These are phyloP conservation scores for Chrysochromulina parva DNA, from an alignment of 78 protist species.

Conservation along the genomic window DNA sequence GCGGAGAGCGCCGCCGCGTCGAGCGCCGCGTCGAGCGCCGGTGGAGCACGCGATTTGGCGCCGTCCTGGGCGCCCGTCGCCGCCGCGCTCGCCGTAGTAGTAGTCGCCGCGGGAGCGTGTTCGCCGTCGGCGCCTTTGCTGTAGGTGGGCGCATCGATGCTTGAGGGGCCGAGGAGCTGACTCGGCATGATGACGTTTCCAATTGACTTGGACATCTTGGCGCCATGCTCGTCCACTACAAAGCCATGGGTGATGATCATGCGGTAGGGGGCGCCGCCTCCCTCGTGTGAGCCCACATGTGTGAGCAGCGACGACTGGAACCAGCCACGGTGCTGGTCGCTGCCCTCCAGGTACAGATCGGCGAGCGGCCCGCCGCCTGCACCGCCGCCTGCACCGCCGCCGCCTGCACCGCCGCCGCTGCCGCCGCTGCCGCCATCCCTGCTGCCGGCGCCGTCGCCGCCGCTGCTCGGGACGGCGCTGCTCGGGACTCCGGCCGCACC, in stretches of 20 bases:
- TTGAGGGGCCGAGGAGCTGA: conserved; percentile 58
- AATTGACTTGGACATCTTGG: conserved; percentile 87
- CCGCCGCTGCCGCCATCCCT: too few relatives aligned
- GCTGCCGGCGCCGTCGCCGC: too few relatives aligned
- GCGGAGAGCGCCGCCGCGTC: too few relatives aligned
- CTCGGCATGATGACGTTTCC: conserved; percentile 81
- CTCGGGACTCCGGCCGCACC: neutral
- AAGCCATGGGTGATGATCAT: conserved; percentile 70
- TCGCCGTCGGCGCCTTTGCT: neutral
- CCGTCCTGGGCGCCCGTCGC: too few relatives aligned
- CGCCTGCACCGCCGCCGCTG: too few relatives aligned
- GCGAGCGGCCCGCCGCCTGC: neutral
- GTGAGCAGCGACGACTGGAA: conserved; percentile 88
- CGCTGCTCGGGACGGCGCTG: neutral
- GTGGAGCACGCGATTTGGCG: too few relatives aligned
- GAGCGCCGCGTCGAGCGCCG: too few relatives aligned
- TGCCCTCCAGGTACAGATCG: conserved; percentile 39
- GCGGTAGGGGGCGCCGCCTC: neutral
- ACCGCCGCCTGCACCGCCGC: too few relatives aligned
- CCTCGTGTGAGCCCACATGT: neutral
- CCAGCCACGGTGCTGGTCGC: conserved; percentile 93
- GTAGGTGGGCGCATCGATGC: neutral
- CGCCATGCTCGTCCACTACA: conserved; percentile 65
- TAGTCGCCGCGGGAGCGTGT: too few relatives aligned
- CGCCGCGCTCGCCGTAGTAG: too few relatives aligned